Evolutionary conservation across 192 early-diverging fungal genomes (phyloP).

Genomic region (Backusella psychrophila): DNA sequence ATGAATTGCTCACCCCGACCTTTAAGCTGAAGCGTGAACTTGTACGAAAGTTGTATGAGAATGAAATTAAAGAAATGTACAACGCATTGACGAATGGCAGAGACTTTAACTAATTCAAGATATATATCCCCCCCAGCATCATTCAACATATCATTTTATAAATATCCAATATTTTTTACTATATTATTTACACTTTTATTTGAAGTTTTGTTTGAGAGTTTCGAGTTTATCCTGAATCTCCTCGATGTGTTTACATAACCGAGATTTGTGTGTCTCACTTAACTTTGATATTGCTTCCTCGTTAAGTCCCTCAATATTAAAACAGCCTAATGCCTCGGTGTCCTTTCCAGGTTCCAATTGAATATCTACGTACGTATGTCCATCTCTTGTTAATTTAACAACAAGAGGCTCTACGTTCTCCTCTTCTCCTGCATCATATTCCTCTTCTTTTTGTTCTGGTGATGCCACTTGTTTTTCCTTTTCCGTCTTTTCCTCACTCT

Average conservation of each 20-base stretch:
- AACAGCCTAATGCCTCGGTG: neutral
- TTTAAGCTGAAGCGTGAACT: slow-evolving; percentile 88
- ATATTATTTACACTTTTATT: neutral
- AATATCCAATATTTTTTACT: neutral
- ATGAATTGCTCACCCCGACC: slow-evolving; percentile 84
- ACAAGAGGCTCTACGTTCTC: neutral
- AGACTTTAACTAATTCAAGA: slow-evolving; percentile 23
- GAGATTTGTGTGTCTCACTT: neutral
- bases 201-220: neutral
- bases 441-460: neutral
- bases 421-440: neutral
- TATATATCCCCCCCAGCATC: neutral
- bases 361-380: neutral
- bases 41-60: slow-evolving; percentile 61
- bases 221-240: slow-evolving; percentile 17
- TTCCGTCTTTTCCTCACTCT: neutral
- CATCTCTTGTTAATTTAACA: neutral
- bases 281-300: neutral
- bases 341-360: slow-evolving; percentile 1
- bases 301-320: neutral
- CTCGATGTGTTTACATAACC: slow-evolving; percentile 7
- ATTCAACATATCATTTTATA: neutral
- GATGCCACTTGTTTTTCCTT: neutral
- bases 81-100: slow-evolving; percentile 23
- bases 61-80: slow-evolving; percentile 74